These are phyloP conservation scores for Colletotrichum karsti DNA, from an alignment of 2,329 filamentous ascomycete genomes.

Conservation along the genomic window DNA sequence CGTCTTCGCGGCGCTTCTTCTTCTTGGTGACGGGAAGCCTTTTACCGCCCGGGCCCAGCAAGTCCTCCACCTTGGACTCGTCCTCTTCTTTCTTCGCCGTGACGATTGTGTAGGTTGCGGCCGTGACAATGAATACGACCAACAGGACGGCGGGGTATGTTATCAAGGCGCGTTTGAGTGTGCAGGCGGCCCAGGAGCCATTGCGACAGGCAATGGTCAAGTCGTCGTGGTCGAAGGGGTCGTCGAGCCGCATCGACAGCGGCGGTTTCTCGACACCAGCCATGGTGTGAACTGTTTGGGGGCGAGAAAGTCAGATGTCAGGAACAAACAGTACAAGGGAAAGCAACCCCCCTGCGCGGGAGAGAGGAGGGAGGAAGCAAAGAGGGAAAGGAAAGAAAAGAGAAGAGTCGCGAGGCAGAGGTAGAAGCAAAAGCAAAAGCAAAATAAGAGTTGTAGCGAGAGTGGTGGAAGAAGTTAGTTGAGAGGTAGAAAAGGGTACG, in stretches of 20 bases:
- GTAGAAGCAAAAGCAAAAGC: neutral
- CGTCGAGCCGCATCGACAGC: constrained; percentile 16
- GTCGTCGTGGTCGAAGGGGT: neutral
- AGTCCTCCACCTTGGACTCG: constrained; percentile 48
- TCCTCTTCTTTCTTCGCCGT: constrained; percentile 59
- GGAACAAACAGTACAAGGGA: constrained; percentile 23
- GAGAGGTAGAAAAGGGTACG: neutral
- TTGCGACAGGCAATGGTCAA: constrained; percentile 13
- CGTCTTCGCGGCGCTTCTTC: constrained; percentile 49
- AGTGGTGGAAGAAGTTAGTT: neutral
- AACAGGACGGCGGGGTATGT: constrained; percentile 63
- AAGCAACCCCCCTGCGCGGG: constrained; percentile 18
- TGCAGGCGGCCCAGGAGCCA: constrained; percentile 32
- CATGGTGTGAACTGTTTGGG: constrained; percentile 38
- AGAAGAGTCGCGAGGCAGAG: neutral
- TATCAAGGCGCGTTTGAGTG: constrained; percentile 57
- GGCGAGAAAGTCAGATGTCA: constrained; percentile 21
- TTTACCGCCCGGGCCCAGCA: constrained; percentile 86
- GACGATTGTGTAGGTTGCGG: constrained; percentile 62
- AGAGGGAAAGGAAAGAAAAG: constrained; percentile 1
- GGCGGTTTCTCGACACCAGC: constrained; percentile 41
- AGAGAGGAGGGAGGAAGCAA: constrained; percentile 4
- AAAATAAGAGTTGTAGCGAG: constrained; percentile 6
- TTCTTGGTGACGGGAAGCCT: constrained; percentile 78
- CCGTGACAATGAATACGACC: constrained; percentile 57